phyloP scores from a whole-genome alignment of 495 filamentous ascomycete genomes.

The Lichenothelia convexa region DNA sequence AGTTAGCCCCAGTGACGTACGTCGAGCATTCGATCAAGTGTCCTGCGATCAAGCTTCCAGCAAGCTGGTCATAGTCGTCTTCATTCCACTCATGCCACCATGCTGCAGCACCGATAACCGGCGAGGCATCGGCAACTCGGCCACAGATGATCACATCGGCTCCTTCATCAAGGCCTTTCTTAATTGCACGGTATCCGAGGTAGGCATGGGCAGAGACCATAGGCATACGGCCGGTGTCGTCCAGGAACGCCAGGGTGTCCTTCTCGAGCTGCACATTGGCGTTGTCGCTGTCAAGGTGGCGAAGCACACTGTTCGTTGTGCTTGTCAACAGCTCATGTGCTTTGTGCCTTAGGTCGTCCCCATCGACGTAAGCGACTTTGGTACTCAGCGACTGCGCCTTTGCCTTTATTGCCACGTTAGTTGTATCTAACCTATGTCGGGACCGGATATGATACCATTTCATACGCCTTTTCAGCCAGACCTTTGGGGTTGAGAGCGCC shows the following conservation, averaged over 20 bases:
- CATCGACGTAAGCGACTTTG: conserved; percentile 29
- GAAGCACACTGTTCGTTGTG: conserved; percentile 13
- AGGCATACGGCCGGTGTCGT: conserved; percentile 9
- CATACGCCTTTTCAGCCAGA: conserved; percentile 22
- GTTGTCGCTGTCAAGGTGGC: conserved; percentile 23
- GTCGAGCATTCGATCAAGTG: conserved; percentile 18
- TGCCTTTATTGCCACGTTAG: conserved; percentile 5
- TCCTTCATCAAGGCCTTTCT: conserved; percentile 10
- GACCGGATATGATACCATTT: conserved; percentile 15
- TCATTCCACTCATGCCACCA: conserved; percentile 15
- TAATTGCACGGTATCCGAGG: conserved; percentile 15
- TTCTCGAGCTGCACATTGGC: conserved; percentile 10
- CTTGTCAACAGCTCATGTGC: conserved; percentile 17
- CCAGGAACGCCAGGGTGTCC: conserved; percentile 13
- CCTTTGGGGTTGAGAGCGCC: conserved; percentile 27
- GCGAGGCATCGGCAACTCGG: conserved; percentile 14
- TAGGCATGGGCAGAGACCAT: conserved; percentile 16
- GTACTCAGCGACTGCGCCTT: conserved; percentile 18
- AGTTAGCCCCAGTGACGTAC: conserved; percentile 30
- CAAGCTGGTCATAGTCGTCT: conserved; percentile 10
- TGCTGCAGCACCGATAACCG: conserved; percentile 14
- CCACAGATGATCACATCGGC: conserved; percentile 18
- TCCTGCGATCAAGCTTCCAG: conserved; percentile 14
- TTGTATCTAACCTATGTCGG: background rate
- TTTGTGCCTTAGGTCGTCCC: conserved; percentile 24